These are phyloP conservation scores for Kregervanrija fluxuum DNA, from an alignment of 805 yeast genomes.

Conservation along the genomic window DNA sequence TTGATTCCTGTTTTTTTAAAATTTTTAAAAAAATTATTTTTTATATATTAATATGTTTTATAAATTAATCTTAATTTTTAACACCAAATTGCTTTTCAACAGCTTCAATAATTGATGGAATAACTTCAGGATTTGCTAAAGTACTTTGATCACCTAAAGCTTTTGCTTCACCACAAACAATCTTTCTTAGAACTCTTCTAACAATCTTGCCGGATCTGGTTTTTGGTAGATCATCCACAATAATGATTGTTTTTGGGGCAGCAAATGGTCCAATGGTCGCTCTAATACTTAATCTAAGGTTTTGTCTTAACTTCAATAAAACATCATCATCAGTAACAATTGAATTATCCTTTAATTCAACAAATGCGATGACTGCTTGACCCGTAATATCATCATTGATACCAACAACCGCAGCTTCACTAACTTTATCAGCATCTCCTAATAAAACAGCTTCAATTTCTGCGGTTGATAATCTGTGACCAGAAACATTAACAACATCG, in stretches of 20 bases:
- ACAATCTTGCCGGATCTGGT: constrained; percentile 98
- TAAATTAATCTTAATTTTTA: constrained; percentile 19
- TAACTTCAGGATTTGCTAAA: constrained; percentile 78
- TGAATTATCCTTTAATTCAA: constrained; percentile 60
- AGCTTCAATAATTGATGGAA: constrained; percentile 64
- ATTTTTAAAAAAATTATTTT: no score
- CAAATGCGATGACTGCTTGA: constrained; percentile 95
- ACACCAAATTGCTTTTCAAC: constrained; percentile 43
- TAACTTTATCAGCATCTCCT: constrained; percentile 64
- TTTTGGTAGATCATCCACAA: constrained; percentile 92
- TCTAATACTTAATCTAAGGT: constrained; percentile 81
- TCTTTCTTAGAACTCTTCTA: constrained; percentile 95
- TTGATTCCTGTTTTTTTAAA: no score
- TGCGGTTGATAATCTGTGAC: constrained; percentile 97
- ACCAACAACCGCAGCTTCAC: constrained; percentile 97
- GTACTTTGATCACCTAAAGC: constrained; percentile 91
- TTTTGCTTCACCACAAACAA: constrained; percentile 86
- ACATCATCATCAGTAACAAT: constrained; percentile 31
- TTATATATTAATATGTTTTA: no score
- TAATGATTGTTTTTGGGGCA: constrained; percentile 78
- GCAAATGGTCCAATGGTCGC: constrained; percentile 93
- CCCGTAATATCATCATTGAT: constrained; percentile 93
- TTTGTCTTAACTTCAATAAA: constrained; percentile 58
- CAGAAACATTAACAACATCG: constrained; percentile 96
- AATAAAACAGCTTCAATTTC: constrained; percentile 91